Evolutionary conservation across 768 basidiomycete genomes (phyloP).

Genomic region (Melanogaster broomeanus): DNA sequence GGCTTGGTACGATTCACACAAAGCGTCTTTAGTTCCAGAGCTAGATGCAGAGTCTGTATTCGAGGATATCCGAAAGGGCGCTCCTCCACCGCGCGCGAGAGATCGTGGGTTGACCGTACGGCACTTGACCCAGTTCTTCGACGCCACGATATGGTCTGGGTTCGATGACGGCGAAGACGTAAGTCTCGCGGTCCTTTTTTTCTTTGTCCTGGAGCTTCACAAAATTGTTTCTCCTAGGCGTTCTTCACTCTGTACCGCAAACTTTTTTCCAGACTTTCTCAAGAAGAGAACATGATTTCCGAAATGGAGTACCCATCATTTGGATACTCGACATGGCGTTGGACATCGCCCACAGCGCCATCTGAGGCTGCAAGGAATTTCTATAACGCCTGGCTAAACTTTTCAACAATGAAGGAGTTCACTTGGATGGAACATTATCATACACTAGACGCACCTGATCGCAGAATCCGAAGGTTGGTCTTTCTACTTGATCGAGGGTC

Average conservation of each 20-base stretch:
- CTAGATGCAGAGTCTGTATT: conserved; percentile 85
- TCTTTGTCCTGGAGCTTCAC: not conserved
- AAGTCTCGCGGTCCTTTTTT: conserved; percentile 22
- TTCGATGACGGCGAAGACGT: conserved; percentile 68
- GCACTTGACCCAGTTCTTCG: conserved; percentile 85
- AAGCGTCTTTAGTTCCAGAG: conserved; percentile 74
- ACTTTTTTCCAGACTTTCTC: conserved; percentile 78
- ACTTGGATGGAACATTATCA: conserved; percentile 88
- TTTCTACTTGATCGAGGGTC: not conserved
- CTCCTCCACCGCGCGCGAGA: conserved; percentile 48
- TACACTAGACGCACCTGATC: conserved; percentile 79
- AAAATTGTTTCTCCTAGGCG: conserved; percentile 48
- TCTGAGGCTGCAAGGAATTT: conserved; percentile 65
- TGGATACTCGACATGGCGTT: conserved; percentile 76
- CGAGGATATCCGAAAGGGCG: conserved; percentile 79
- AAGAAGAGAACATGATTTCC: conserved; percentile 64
- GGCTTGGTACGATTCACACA: conserved; percentile 97
- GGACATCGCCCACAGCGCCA: conserved; percentile 52
- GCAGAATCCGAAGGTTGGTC: conserved; percentile 72
- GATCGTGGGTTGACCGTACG: conserved; percentile 79
- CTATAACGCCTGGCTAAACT: conserved; percentile 86
- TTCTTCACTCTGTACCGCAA: conserved; percentile 91
- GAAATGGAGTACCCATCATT: conserved; percentile 74
- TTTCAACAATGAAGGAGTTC: conserved; percentile 86
- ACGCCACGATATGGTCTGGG: conserved; percentile 63